Evolutionary conservation across 495 filamentous ascomycete genomes (phyloP).

Genomic region (Xylaria curta): DNA sequence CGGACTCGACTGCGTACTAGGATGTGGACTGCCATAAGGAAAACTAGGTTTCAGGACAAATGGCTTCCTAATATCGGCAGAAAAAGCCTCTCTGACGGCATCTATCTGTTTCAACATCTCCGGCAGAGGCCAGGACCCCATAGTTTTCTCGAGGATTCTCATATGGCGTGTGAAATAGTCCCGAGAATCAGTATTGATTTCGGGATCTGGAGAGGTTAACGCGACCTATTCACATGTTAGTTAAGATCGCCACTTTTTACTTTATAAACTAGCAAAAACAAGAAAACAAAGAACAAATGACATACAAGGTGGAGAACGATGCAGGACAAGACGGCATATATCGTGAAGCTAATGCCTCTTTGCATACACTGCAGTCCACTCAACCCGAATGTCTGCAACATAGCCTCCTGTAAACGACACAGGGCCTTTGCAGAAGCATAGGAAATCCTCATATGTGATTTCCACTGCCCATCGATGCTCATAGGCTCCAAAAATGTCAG

Average conservation of each 20-base stretch:
- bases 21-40: slow-evolving; percentile 83
- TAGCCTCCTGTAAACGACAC: slow-evolving; percentile 88
- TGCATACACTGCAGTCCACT: slow-evolving; percentile 91
- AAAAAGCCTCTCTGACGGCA: slow-evolving; percentile 89
- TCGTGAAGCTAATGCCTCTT: slow-evolving; percentile 92
- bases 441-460: slow-evolving; percentile 83
- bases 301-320: slow-evolving; percentile 94
- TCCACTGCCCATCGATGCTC: slow-evolving; percentile 79
- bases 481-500: slow-evolving; percentile 77
- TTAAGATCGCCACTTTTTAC: slow-evolving; percentile 14
- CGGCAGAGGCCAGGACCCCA: slow-evolving; percentile 84
- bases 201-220: slow-evolving; percentile 91
- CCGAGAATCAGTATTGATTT: slow-evolving; percentile 81
- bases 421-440: slow-evolving; percentile 87
- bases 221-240: slow-evolving; percentile 68
- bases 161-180: slow-evolving; percentile 95
- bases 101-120: slow-evolving; percentile 93
- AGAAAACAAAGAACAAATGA: slow-evolving; percentile 28
- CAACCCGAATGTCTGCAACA: slow-evolving; percentile 77
- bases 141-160: slow-evolving; percentile 90
- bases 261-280: slow-evolving; percentile 17
- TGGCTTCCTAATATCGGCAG: slow-evolving; percentile 80
- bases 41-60: slow-evolving; percentile 90
- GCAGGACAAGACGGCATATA: slow-evolving; percentile 90
- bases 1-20: slow-evolving; percentile 64